phyloP scores from a whole-genome alignment of 208 protist genomes.

The Vickermania spadyakhi region DNA sequence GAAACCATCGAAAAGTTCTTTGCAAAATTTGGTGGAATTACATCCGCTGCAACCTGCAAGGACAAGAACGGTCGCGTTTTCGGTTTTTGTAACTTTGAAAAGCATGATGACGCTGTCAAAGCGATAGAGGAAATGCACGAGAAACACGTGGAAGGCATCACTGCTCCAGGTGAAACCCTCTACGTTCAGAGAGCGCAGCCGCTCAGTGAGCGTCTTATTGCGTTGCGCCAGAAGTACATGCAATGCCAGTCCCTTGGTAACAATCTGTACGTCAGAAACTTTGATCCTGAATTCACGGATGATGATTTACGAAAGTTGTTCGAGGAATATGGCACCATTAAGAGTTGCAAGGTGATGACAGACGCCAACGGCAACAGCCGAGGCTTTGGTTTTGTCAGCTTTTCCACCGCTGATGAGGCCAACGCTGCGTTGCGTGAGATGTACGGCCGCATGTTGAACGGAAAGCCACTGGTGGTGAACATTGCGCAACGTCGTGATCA shows the following conservation, averaged over 20 bases:
- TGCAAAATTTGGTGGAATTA: conserved; percentile 92
- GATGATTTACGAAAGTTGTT: conserved; percentile 97
- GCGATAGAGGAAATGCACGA: conserved; percentile 89
- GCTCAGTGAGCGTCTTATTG: conserved; percentile 83
- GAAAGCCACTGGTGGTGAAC: conserved; percentile 97
- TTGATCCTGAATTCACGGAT: conserved; percentile 95
- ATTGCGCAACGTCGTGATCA: conserved; percentile 96
- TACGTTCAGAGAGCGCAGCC: conserved; percentile 87
- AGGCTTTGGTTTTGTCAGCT: conserved; percentile 99
- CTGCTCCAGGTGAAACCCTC: conserved; percentile 60
- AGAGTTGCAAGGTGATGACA: conserved; percentile 96
- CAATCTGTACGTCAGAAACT: conserved; percentile 99
- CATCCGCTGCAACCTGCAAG: conserved; percentile 81
- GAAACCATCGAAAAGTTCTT: conserved; percentile 93
- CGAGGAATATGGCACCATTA: conserved; percentile 96
- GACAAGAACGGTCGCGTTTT: conserved; percentile 92
- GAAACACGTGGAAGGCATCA: conserved; percentile 78
- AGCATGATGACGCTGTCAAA: conserved; percentile 92
- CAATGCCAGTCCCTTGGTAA: conserved; percentile 88
- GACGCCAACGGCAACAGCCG: conserved; percentile 90
- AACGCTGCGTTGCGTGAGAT: conserved; percentile 96
- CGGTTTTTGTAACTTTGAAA: conserved; percentile 98
- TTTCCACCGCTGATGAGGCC: conserved; percentile 96
- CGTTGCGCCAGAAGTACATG: conserved; percentile 85
- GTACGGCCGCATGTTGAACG: conserved; percentile 95